A percentile compares a stretch with the other conserved stretches of the same genome.
Evolutionary conservation across 495 filamentous ascomycete genomes (phyloP).

Genomic region (Xylaria cubensis): DNA sequence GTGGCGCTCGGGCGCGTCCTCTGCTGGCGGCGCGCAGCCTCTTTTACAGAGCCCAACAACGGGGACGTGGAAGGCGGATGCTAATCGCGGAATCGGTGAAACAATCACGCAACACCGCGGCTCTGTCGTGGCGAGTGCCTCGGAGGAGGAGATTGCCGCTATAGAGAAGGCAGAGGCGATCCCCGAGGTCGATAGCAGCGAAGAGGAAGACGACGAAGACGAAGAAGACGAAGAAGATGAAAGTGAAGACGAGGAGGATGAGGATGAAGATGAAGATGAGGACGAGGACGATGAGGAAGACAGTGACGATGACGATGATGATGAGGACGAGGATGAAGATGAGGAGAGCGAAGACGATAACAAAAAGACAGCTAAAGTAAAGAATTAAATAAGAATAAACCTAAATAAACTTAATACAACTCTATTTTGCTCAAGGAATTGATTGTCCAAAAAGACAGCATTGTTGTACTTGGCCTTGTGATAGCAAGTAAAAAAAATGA

Average conservation of each 20-base stretch:
- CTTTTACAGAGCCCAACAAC: constrained; percentile 54
- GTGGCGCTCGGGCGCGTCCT: constrained; percentile 36
- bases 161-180: constrained; percentile 49
- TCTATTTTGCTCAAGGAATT: not conserved
- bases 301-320: constrained; percentile 25
- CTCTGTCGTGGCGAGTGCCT: constrained; percentile 35
- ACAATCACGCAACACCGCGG: constrained; percentile 43
- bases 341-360: constrained; percentile 20
- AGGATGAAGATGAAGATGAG: constrained; percentile 34
- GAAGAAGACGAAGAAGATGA: constrained; percentile 35
- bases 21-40: constrained; percentile 24
- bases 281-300: constrained; percentile 38
- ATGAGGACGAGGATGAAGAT: constrained; percentile 14
- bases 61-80: constrained; percentile 52
- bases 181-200: constrained; percentile 40
- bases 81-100: constrained; percentile 38
- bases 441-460: not conserved
- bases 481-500: not conserved
- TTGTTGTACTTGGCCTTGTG: not conserved
- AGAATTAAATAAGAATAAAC: constrained; percentile 7
- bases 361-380: constrained; percentile 20
- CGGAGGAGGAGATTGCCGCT: constrained; percentile 47
- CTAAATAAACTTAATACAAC: not conserved
- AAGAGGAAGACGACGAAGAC: constrained; percentile 31
- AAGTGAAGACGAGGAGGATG: constrained; percentile 36